phyloP scores from a whole-genome alignment of 306 rosid species.

The Quercus variabilis region DNA sequence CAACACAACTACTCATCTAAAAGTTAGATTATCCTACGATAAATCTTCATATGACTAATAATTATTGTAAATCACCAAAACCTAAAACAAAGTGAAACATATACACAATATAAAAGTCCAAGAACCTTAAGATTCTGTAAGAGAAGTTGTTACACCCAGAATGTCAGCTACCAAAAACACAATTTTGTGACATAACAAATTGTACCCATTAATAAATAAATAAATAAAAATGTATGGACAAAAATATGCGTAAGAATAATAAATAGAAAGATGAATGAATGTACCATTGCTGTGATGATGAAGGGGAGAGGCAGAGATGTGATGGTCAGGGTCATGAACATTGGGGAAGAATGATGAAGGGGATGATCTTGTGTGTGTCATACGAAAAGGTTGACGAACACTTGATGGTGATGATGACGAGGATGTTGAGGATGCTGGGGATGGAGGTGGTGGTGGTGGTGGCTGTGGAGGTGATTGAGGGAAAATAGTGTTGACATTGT shows the following conservation, averaged over 20 bases:
- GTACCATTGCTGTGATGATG: not conserved
- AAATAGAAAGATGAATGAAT: not conserved
- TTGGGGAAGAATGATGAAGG: too few relatives aligned
- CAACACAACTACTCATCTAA: too few relatives aligned
- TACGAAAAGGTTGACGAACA: too few relatives aligned
- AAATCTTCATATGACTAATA: too few relatives aligned
- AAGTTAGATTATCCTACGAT: not conserved
- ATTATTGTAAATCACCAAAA: too few relatives aligned
- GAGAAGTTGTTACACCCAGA: not conserved
- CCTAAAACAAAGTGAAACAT: not conserved
- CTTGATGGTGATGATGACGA: constrained; percentile 12
- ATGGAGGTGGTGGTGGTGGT: constrained; percentile 19
- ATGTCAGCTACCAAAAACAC: not conserved
- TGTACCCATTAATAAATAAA: not conserved
- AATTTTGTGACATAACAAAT: not conserved
- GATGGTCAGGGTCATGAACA: not conserved
- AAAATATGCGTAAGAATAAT: not conserved
- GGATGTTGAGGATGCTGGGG: constrained; percentile 15
- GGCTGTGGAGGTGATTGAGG: constrained; percentile 23
- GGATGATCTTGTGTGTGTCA: constrained; percentile 14
- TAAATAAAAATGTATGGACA: not conserved
- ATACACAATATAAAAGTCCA: not conserved
- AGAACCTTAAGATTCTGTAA: not conserved
- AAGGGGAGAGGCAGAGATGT: not conserved
- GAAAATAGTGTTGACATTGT: constrained; percentile 44